phyloP scores from a whole-genome alignment of 352 stramenopile genomes.

The Ophiocytium majus region DNA sequence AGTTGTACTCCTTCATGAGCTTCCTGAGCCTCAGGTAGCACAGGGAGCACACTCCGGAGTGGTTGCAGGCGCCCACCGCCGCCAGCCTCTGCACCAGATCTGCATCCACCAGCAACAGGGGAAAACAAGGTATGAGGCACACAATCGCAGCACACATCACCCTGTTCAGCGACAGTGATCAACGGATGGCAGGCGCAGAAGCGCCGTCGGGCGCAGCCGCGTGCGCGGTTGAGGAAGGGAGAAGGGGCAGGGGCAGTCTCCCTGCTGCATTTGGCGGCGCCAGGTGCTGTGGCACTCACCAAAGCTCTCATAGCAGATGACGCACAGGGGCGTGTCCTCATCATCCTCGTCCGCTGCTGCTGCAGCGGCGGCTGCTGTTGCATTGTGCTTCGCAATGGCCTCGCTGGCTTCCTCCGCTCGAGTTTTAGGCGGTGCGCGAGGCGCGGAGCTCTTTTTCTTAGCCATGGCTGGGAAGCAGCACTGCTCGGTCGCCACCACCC shows the following conservation, averaged over 20 bases:
- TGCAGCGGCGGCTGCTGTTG: constrained; percentile 11
- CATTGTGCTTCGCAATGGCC: constrained; percentile 15
- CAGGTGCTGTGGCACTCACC: constrained; percentile 8
- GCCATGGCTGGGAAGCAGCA: too few species aligned
- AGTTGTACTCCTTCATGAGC: constrained; percentile 56
- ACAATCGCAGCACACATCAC: constrained; percentile 38
- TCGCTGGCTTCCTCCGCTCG: not conserved
- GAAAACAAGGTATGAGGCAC: not conserved
- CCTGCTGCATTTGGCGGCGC: not conserved
- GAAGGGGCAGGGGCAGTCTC: not conserved
- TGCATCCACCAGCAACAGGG: not conserved
- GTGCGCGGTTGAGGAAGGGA: not conserved
- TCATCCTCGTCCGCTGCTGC: not conserved
- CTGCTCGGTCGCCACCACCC: too few species aligned
- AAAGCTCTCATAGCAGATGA: constrained; percentile 25
- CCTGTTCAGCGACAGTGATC: not conserved
- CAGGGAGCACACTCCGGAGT: constrained; percentile 51
- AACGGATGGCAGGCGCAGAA: not conserved
- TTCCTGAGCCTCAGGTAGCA: constrained; percentile 55
- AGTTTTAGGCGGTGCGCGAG: not conserved
- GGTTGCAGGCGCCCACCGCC: constrained; percentile 46
- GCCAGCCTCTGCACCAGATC: constrained; percentile 37
- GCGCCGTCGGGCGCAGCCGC: not conserved
- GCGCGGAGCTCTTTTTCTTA: not conserved
- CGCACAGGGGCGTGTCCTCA: not conserved